Percentiles rank a stretch among this genome's conserved stretches.
These are phyloP conservation scores for Pseudonitzschia delicatissima DNA, from an alignment of 108 stramenopile species.

Conservation along the genomic window DNA sequence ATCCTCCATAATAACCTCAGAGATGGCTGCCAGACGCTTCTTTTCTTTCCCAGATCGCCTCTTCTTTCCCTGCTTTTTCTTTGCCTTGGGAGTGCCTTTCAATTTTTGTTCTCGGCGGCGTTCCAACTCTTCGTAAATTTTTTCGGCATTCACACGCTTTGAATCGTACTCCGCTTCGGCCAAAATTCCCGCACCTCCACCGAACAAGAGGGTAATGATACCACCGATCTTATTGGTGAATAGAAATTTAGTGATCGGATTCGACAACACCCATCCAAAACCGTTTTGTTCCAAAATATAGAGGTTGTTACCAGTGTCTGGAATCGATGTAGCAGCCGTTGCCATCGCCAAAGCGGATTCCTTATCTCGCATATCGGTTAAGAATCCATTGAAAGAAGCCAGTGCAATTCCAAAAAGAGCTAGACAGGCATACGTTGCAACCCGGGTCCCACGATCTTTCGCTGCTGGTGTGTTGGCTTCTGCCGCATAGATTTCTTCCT, in stretches of 20 bases:
- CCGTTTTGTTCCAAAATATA: conserved; percentile 44
- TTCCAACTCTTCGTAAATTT: conserved; percentile 77
- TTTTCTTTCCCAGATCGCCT: conserved; percentile 53
- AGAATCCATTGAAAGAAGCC: conserved; percentile 73
- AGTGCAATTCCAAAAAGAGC: conserved; percentile 37
- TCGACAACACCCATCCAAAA: conserved; percentile 72
- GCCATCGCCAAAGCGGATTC: conserved; percentile 18
- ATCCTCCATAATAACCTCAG: conserved; percentile 60
- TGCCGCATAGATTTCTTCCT: conserved; percentile 66
- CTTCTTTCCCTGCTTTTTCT: conserved; percentile 15
- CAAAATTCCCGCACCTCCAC: conserved; percentile 55
- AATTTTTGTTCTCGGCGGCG: conserved; percentile 44
- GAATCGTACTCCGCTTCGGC: conserved; percentile 67
- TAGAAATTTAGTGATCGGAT: conserved; percentile 46
- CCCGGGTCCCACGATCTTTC: conserved; percentile 58
- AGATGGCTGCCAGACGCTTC: conserved; percentile 64
- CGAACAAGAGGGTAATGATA: conserved; percentile 47
- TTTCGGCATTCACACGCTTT: conserved; percentile 68
- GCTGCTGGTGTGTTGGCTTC: conserved; percentile 81
- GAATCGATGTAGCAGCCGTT: not conserved
- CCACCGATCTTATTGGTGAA: conserved; percentile 81
- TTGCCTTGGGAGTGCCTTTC: not conserved
- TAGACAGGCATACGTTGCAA: conserved; percentile 45
- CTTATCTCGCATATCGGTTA: conserved; percentile 53
- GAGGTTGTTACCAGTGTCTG: not conserved